Conservation (phyloP, 1,139 yeast species). For the Suhomyces atakaporum region DNA sequence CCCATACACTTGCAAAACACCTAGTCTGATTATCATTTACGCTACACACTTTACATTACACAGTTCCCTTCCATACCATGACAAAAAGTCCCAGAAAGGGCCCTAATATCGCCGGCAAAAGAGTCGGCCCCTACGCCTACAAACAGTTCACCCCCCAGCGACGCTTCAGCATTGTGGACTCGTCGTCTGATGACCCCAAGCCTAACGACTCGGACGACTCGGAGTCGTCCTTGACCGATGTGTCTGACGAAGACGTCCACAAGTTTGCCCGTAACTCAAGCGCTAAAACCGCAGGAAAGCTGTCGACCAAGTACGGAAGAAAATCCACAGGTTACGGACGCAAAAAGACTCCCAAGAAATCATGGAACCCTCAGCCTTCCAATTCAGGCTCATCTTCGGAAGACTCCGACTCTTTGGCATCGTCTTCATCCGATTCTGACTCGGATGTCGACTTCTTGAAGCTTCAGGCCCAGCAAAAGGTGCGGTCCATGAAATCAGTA, state of each 20-base stretch:
- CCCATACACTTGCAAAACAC: too few species aligned
- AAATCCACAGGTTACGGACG: conserved; percentile 18
- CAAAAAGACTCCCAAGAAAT: conserved; percentile 30
- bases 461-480: conserved; percentile 66
- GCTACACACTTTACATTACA: too few species aligned
- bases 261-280: conserved; percentile 10
- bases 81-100: conserved; percentile 38
- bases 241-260: conserved; percentile 36
- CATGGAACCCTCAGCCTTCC: conserved; percentile 20
- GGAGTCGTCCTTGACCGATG: conserved; percentile 45
- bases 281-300: conserved; percentile 11
- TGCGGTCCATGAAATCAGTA: conserved; percentile 52
- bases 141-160: conserved; percentile 20
- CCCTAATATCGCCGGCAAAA: conserved; percentile 40
- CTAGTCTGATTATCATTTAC: too few species aligned
- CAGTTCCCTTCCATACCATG: too few species aligned
- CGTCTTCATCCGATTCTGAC: conserved; percentile 66
- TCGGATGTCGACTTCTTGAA: conserved; percentile 71
- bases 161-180: conserved; percentile 47
- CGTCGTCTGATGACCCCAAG: conserved; percentile 23
- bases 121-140: conserved; percentile 27
- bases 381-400: conserved; percentile 19
- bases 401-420: conserved; percentile 24
- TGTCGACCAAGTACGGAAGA: conserved; percentile 7
- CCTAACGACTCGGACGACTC: conserved; percentile 18